A percentile compares a stretch with the other conserved stretches of the same genome.
These are phyloP conservation scores for Neonothopanus nambi DNA, from an alignment of 1,284 basidiomycete genomes.

Conservation along the genomic window DNA sequence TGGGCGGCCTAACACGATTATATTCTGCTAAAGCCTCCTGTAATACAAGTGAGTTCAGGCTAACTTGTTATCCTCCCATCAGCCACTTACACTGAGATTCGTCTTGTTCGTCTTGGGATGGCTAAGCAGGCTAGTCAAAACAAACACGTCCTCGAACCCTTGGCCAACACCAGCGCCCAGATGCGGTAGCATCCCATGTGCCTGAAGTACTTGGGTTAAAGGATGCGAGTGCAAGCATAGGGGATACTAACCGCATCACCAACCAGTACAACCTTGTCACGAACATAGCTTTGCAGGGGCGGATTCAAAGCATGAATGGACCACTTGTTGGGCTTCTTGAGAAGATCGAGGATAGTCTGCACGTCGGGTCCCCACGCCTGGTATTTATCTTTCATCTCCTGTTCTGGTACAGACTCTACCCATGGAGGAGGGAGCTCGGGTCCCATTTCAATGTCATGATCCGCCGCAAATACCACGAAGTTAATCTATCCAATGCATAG, in stretches of 20 bases:
- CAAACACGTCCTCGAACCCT: conserved; percentile 60
- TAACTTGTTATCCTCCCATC: no score
- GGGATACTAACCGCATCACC: conserved; percentile 55
- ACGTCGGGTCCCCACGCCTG: conserved; percentile 52
- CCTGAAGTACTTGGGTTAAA: conserved; percentile 33
- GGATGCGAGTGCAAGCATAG: not conserved
- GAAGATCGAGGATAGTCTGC: conserved; percentile 42
- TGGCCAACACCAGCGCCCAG: conserved; percentile 66
- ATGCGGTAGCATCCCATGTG: conserved; percentile 59
- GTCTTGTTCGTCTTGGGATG: conserved; percentile 41
- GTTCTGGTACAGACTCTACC: conserved; percentile 43
- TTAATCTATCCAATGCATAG: conserved; percentile 43
- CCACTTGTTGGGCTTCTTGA: conserved; percentile 58
- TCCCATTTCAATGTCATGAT: conserved; percentile 38
- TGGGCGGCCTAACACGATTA: conserved; percentile 42
- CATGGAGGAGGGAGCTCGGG: conserved; percentile 43
- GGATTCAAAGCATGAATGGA: conserved; percentile 55
- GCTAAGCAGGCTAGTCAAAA: conserved; percentile 48
- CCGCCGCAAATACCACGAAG: conserved; percentile 50
- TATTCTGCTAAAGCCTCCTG: conserved; percentile 47
- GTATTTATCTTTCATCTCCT: conserved; percentile 48
- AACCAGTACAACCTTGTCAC: conserved; percentile 50
- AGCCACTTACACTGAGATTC: conserved; percentile 47
- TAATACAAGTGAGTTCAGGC: not conserved
- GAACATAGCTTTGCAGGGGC: conserved; percentile 46